phyloP scores from a whole-genome alignment of 371 early-diverging fungal genomes.

The Circinella minor region DNA sequence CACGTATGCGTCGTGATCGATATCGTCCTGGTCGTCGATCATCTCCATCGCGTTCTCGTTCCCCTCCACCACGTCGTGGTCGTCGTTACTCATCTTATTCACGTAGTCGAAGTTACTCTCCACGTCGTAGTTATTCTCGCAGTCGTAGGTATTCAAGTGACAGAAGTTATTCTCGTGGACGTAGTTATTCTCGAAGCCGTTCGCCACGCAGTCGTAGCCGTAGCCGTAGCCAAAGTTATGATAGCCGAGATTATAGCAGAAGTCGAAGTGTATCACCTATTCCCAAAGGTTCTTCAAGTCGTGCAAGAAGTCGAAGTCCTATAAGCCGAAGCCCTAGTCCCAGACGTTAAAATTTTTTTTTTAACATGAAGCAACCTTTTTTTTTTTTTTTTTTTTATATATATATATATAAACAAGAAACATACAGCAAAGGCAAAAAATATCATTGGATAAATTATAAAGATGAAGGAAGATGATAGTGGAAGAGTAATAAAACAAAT shows the following conservation, averaged over 20 bases:
- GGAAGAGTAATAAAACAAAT: too few species aligned
- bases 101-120: slow-evolving; percentile 39
- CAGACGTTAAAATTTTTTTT: slow-evolving; percentile 14
- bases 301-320: slow-evolving; percentile 28
- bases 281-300: slow-evolving; percentile 18
- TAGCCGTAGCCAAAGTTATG: slow-evolving; percentile 11
- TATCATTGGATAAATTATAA: too few species aligned
- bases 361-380: background rate
- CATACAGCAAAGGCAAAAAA: too few species aligned
- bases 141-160: slow-evolving; percentile 39
- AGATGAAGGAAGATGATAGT: too few species aligned
- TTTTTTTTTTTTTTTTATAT: background rate
- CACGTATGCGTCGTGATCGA: slow-evolving; percentile 19
- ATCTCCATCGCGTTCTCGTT: slow-evolving; percentile 44
- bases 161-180: slow-evolving; percentile 21
- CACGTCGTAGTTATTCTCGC: slow-evolving; percentile 42
- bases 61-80: slow-evolving; percentile 30
- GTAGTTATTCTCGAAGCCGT: slow-evolving; percentile 20
- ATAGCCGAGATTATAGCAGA: slow-evolving; percentile 21
- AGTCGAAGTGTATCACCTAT: slow-evolving; percentile 33
- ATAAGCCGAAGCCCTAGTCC: slow-evolving; percentile 18
- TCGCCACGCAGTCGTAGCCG: slow-evolving; percentile 28
- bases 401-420: background rate
- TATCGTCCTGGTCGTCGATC: slow-evolving; percentile 19
- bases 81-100: slow-evolving; percentile 28